Percentiles rank a stretch among this genome's conserved stretches.
These are phyloP conservation scores for Lenwebbia sp. DNA, from an alignment of 345 rosid genomes.

Conservation along the genomic window DNA sequence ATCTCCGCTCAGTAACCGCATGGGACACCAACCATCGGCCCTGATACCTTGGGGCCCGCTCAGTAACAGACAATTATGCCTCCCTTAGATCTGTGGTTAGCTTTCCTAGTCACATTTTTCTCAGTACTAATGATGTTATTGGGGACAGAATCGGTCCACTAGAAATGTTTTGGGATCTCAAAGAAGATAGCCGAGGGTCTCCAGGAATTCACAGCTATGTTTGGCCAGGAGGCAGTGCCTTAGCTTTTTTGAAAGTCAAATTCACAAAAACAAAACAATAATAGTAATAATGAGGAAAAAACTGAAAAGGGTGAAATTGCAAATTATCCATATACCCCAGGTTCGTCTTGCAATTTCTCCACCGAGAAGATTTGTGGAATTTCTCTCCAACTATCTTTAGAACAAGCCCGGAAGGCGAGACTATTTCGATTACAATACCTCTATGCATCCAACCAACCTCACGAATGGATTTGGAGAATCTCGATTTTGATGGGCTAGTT, in stretches of 20 bases:
- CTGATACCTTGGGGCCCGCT: too few species aligned
- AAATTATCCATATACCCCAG: background rate
- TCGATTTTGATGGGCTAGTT: background rate
- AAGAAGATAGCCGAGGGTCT: background rate
- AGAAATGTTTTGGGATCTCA: background rate
- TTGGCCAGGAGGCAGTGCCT: background rate
- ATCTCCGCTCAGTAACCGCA: too few species aligned
- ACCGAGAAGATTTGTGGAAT: fast-evolving
- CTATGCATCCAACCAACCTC: background rate
- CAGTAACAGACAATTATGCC: too few species aligned
- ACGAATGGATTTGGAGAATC: background rate
- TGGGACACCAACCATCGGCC: too few species aligned
- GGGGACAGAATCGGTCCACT: background rate
- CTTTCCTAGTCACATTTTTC: background rate
- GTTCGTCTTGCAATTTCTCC: background rate
- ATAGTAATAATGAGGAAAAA: background rate
- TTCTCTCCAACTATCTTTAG: background rate
- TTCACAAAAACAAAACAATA: background rate
- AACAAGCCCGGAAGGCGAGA: background rate
- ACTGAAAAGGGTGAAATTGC: background rate
- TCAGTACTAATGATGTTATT: background rate
- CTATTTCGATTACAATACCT: background rate
- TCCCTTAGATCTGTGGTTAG: background rate
- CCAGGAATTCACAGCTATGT: background rate
- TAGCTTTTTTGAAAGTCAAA: background rate